These are phyloP conservation scores for Starmera pachycereana DNA, from an alignment of 805 yeast species.

Conservation along the genomic window DNA sequence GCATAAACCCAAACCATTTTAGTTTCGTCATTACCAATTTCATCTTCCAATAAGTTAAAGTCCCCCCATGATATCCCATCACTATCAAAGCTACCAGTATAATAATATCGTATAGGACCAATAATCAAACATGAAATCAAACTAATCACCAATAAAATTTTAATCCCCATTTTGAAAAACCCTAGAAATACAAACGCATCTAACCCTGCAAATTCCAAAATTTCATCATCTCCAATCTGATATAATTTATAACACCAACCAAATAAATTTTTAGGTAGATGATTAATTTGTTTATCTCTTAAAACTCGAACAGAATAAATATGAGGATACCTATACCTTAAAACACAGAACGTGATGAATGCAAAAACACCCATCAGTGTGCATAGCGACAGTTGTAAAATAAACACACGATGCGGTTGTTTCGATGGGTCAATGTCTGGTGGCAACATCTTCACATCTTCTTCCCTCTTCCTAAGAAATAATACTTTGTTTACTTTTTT, in stretches of 20 bases:
- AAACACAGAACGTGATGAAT: conserved; percentile 54
- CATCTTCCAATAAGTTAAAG: conserved; percentile 9
- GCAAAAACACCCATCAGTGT: conserved; percentile 56
- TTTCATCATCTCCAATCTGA: conserved; percentile 62
- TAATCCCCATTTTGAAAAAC: conserved; percentile 83
- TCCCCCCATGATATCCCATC: conserved; percentile 29
- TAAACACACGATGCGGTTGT: conserved; percentile 44
- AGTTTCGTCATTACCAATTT: conserved; percentile 22
- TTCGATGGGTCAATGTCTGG: conserved; percentile 22
- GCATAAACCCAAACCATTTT: conserved; percentile 78
- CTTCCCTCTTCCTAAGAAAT: not conserved
- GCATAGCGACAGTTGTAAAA: conserved; percentile 75
- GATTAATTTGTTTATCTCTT: conserved; percentile 22
- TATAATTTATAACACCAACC: conserved; percentile 77
- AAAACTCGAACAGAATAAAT: conserved; percentile 70
- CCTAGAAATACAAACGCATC: conserved; percentile 90
- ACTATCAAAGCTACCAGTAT: conserved; percentile 71
- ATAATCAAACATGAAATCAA: conserved; percentile 65
- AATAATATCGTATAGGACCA: conserved; percentile 78
- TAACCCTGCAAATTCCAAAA: conserved; percentile 82
- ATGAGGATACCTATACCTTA: conserved; percentile 69
- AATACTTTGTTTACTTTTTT: not conserved
- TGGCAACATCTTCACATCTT: conserved; percentile 17
- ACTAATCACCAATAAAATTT: conserved; percentile 53
- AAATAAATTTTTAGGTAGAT: conserved; percentile 40